phyloP scores from a whole-genome alignment of 345 rosid genomes.

The Microcos paniculata region DNA sequence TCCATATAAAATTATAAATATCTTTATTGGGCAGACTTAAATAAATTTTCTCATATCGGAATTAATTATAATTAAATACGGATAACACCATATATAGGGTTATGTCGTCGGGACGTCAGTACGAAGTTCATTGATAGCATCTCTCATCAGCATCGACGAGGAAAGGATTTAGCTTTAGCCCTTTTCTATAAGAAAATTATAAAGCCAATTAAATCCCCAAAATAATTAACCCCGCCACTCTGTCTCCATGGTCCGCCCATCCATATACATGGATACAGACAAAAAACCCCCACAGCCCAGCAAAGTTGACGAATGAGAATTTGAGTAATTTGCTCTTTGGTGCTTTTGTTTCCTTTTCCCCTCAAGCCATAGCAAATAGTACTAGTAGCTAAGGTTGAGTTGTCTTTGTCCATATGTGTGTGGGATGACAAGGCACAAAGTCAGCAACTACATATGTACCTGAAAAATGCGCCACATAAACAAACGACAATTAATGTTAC shows the following conservation, averaged over 20 bases:
- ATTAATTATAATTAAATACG: no score
- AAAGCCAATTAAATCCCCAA: no score
- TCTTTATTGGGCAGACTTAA: no score
- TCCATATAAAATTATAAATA: no score
- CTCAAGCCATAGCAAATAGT: no score
- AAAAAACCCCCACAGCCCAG: neutral
- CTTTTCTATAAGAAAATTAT: neutral
- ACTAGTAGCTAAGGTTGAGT: conserved; percentile 1
- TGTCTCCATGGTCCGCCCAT: neutral
- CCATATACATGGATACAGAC: neutral
- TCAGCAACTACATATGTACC: no score
- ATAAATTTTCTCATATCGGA: no score
- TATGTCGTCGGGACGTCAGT: no score
- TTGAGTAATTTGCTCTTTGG: neutral
- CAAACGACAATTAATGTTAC: neutral
- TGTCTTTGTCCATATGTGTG: conserved; percentile 16
- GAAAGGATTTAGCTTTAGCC: neutral
- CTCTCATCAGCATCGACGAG: neutral
- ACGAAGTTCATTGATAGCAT: neutral
- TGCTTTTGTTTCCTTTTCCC: no score
- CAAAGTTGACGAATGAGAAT: conserved; percentile 7
- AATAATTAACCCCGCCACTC: no score
- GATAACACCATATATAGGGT: no score
- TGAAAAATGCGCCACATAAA: conserved; percentile 23
- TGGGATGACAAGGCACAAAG: conserved; percentile 17